phyloP scores from a whole-genome alignment of 345 rosid species.

The Dipteronia sinensis region DNA sequence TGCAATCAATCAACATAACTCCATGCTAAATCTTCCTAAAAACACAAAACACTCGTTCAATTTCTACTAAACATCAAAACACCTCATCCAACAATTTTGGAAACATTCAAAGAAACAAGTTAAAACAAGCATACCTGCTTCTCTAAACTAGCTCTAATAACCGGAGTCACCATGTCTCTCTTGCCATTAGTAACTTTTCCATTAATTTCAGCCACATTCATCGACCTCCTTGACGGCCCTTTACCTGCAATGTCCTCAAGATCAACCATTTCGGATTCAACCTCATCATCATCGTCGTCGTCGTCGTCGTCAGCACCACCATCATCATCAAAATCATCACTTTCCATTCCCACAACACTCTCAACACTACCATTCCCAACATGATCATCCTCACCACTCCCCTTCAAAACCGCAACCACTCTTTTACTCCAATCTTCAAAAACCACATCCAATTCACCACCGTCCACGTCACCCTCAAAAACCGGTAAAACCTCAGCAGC shows the following conservation, averaged over 20 bases:
- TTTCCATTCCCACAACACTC: constrained; percentile 41
- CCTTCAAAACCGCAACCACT: constrained; percentile 57
- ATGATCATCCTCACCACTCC: constrained; percentile 25
- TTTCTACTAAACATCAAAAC: not conserved
- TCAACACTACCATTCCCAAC: constrained; percentile 39
- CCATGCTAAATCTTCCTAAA: too few relatives aligned
- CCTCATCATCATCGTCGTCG: constrained; percentile 25
- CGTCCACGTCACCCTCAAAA: constrained; percentile 80
- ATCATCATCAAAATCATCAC: constrained; percentile 37
- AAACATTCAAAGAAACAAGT: not conserved
- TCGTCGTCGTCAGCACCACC: constrained; percentile 32
- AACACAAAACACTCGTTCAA: not conserved
- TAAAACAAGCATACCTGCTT: constrained; percentile 61
- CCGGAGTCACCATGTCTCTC: constrained; percentile 94
- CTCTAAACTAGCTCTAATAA: constrained; percentile 88
- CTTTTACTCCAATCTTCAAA: constrained; percentile 70
- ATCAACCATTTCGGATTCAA: constrained; percentile 60
- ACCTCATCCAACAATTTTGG: too few relatives aligned
- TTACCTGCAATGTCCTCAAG: constrained; percentile 96
- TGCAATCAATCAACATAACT: too few relatives aligned
- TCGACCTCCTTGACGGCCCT: constrained; percentile 65
- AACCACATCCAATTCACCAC: constrained; percentile 56
- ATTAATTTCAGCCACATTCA: constrained; percentile 45
- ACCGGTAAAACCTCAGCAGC: constrained; percentile 62
- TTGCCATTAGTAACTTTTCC: constrained; percentile 55